Evolutionary conservation across 768 basidiomycete species (phyloP), one percentile per base, ranked within the genome.

Genomic region (Heimioporus sp.): DNA sequence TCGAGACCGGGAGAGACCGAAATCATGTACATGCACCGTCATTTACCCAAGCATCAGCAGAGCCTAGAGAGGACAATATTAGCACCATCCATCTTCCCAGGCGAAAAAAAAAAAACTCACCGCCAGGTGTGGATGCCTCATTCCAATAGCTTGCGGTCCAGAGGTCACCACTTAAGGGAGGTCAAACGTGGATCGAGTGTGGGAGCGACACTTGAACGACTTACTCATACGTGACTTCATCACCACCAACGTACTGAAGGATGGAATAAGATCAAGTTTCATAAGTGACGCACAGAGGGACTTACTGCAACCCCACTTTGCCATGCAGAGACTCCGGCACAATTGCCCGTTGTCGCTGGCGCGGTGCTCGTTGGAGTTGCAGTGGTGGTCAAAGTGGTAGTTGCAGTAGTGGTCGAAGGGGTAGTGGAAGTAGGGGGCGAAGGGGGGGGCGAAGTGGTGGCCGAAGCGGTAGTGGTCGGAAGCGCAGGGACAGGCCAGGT

Each of bases 111-210:
- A 32, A 16, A 28, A 13, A 35, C 34, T 35, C 15, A 51, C 49
- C 49, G 19, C 52, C 49, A 6, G 44, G 44, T 4, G 4, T 7
- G n/a, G 34, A 51, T 5, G 12, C 32, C 17, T 54, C 44, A 10
- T 51, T 46, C 49, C 49, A 54, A 31, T 43, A 37, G 35, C 34
- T 51, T 10, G 44, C 49, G 17, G 44, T 54, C 44, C 53, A 54
- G 44, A 46, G 49, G 19, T 42, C 5, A 4, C 49, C 43, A 21
- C 49, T 46, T 39, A 2, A n/a, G 21, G 28, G 6, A 31, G 24
- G 24, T 48, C 3, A 48, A 16, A n/a, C 11, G 32, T n/a, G 10
- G 30, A 40, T 9, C 4, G 28, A 32, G 0, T 8, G 1, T 12
- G 6, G 13, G 11, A 39, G 28, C 10, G 12, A 32, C 10, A 10